These are phyloP conservation scores for Microsporum ferrugineum DNA, from an alignment of 2,329 filamentous ascomycete species.

Conservation along the genomic window DNA sequence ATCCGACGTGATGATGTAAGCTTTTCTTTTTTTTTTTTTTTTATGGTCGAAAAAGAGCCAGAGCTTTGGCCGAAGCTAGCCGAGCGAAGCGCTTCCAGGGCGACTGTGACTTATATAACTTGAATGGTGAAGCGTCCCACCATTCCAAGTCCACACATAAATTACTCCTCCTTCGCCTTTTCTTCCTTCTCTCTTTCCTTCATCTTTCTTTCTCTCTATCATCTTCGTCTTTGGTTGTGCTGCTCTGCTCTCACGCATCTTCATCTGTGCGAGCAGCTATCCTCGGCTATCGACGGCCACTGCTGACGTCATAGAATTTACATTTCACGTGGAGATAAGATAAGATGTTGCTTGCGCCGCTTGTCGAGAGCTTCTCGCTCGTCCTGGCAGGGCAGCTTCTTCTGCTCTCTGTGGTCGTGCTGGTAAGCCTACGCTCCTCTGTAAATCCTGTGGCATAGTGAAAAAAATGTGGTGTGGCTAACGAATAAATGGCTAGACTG, in stretches of 20 bases:
- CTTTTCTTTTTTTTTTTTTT: not conserved
- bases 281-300: slow-evolving; percentile 8
- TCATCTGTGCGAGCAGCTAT: not conserved
- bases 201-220: not conserved
- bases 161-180: not conserved
- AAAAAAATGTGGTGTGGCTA: not conserved
- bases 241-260: not conserved
- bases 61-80: not conserved
- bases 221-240: not conserved
- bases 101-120: not conserved
- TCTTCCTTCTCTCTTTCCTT: not conserved
- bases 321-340: slow-evolving; percentile 3
- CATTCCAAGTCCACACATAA: not conserved
- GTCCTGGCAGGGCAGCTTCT: slow-evolving; percentile 7
- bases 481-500: not conserved
- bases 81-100: not conserved
- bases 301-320: slow-evolving; percentile 9
- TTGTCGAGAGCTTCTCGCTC: slow-evolving; percentile 9
- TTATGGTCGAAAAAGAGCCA: not conserved
- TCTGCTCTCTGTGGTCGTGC: not conserved
- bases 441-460: not conserved
- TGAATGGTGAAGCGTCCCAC: not conserved
- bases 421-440: slow-evolving; percentile 5
- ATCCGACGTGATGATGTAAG: not conserved
- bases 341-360: slow-evolving; percentile 11